Conservation (phyloP, 2,329 filamentous ascomycete species). For the Orbilia blumenaviensis region DNA sequence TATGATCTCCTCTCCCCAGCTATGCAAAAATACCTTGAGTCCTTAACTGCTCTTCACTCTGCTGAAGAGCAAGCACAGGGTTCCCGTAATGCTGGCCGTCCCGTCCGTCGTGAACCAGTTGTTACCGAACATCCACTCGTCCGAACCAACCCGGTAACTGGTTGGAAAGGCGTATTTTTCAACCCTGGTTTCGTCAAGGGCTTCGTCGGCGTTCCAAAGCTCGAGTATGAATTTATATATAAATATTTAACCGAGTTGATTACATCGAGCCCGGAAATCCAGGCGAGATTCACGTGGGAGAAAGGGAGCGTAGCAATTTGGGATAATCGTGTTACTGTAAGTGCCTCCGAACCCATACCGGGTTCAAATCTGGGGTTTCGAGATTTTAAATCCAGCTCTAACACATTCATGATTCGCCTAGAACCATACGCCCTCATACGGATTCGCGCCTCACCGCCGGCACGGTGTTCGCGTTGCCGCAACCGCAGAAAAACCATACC, state of each 20-base stretch:
- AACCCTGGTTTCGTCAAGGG: slow-evolving; percentile 69
- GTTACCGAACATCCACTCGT: slow-evolving; percentile 69
- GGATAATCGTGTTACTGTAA: slow-evolving; percentile 71
- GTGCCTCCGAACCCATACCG: slow-evolving; percentile 48
- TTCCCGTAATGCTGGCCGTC: slow-evolving; percentile 65
- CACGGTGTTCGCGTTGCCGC: slow-evolving; percentile 64
- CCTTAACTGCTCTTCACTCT: slow-evolving; percentile 68
- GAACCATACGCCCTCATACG: slow-evolving; percentile 68
- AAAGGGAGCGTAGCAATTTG: slow-evolving; percentile 74
- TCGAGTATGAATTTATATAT: slow-evolving; percentile 67
- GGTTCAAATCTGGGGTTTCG: too few species aligned
- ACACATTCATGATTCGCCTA: slow-evolving; percentile 54
- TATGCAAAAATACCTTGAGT: slow-evolving; percentile 70
- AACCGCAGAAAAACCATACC: slow-evolving; percentile 59
- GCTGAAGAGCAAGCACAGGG: slow-evolving; percentile 67
- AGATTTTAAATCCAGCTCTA: too few species aligned
- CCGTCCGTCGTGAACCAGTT: slow-evolving; percentile 66
- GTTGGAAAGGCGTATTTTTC: slow-evolving; percentile 71
- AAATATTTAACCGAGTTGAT: slow-evolving; percentile 67
- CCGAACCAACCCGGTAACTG: slow-evolving; percentile 70
- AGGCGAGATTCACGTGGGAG: slow-evolving; percentile 73
- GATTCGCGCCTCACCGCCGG: slow-evolving; percentile 68
- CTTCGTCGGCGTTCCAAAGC: slow-evolving; percentile 69
- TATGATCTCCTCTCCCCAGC: slow-evolving; percentile 68
- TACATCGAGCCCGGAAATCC: slow-evolving; percentile 71